A percentile compares a stretch with the other conserved stretches of the same genome.
Conservation (phyloP, 441 rosid genomes). For the Eutrema salsugineum region DNA sequence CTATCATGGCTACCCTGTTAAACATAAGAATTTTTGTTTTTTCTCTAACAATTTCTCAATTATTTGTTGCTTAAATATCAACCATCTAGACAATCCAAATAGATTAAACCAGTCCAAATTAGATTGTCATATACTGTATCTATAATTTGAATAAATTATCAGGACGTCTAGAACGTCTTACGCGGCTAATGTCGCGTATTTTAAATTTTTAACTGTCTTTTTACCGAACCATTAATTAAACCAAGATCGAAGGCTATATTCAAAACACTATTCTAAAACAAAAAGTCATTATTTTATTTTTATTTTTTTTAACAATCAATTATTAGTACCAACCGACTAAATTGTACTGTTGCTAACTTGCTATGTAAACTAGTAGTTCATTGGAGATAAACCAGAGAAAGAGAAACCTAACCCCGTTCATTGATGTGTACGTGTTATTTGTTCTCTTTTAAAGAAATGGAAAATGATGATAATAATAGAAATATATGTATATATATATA, state of each 20-base stretch:
- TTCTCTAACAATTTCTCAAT: not conserved
- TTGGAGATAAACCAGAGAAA: conserved; percentile 12
- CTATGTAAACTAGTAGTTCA: conserved; percentile 22
- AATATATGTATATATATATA: not conserved
- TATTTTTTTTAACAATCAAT: not conserved
- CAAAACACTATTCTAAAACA: conserved; percentile 4
- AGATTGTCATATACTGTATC: not conserved
- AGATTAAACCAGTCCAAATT: too few species aligned
- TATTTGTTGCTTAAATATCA: not conserved
- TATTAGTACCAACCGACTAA: conserved; percentile 21
- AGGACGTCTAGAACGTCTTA: not conserved
- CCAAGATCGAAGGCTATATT: conserved; percentile 7
- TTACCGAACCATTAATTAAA: conserved; percentile 21
- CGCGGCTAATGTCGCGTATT: conserved; percentile 2
- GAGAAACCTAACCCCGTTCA: conserved; percentile 21
- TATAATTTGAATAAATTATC: not conserved
- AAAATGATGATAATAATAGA: conserved; percentile 8
- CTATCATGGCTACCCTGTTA: not conserved
- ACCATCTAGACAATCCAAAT: not conserved
- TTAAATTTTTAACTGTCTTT: not conserved
- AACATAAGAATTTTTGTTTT: not conserved
- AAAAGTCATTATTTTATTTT: not conserved
- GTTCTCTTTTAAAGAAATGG: conserved; percentile 12
- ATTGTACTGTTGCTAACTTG: conserved; percentile 22
- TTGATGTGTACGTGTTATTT: conserved; percentile 8